These are phyloP conservation scores for Gautieria morchelliformis DNA, from an alignment of 768 basidiomycete species.

Conservation along the genomic window DNA sequence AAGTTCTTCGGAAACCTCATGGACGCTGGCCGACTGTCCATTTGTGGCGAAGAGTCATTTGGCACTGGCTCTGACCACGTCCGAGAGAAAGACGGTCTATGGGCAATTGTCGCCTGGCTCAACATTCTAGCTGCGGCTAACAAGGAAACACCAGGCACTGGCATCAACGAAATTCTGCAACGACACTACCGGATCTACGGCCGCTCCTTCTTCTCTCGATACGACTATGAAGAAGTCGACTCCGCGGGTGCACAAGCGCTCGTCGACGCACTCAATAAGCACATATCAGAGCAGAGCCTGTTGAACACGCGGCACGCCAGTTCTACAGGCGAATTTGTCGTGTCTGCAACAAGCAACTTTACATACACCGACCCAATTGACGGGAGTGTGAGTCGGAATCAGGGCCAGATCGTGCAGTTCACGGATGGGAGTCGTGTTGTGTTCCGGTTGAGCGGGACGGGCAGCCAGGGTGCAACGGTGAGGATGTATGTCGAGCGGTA, in stretches of 20 bases:
- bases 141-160: slow-evolving; percentile 49
- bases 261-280: slow-evolving; percentile 66
- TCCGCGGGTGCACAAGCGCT: slow-evolving; percentile 84
- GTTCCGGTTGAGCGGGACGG: slow-evolving; percentile 93
- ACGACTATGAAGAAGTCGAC: slow-evolving; percentile 97
- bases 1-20: slow-evolving; percentile 99
- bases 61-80: slow-evolving; percentile 99
- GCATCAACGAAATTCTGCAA: slow-evolving; percentile 85
- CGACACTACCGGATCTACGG: slow-evolving; percentile 90
- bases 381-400: slow-evolving; percentile 83
- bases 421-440: slow-evolving; percentile 88
- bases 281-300: slow-evolving; percentile 60
- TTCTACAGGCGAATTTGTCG: slow-evolving; percentile 62
- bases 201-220: slow-evolving; percentile 96
- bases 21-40: slow-evolving; percentile 96
- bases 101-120: slow-evolving; percentile 97
- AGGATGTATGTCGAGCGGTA: slow-evolving; percentile 95
- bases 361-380: slow-evolving; percentile 99
- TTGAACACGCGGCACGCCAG: slow-evolving; percentile 59
- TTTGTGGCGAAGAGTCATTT: slow-evolving; percentile 98
- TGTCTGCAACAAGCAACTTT: slow-evolving; percentile 76
- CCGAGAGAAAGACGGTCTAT: slow-evolving; percentile 97
- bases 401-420: slow-evolving; percentile 91
- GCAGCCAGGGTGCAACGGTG: slow-evolving; percentile 92
- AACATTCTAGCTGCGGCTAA: slow-evolving; percentile 89